phyloP scores from a whole-genome alignment of 129 eudicot species.

The Dittrichia graveolens region DNA sequence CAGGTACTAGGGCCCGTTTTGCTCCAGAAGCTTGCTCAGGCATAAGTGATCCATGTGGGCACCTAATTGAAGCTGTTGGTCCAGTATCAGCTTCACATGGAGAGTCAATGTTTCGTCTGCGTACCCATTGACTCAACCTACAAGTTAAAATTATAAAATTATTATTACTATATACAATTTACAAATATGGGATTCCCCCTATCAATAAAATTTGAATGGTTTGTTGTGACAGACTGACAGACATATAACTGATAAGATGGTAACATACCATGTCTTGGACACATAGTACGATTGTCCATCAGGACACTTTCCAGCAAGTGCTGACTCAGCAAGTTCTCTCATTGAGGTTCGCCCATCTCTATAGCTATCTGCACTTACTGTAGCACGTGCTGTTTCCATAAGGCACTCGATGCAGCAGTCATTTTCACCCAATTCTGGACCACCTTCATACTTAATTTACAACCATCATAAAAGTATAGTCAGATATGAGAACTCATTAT shows the following conservation, averaged over 20 bases:
- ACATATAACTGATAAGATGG: background rate
- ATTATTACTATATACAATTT: background rate
- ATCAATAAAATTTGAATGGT: constrained; percentile 8
- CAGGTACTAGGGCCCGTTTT: constrained; percentile 81
- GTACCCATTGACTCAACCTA: constrained; percentile 95
- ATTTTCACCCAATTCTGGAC: constrained; percentile 66
- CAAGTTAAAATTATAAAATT: constrained; percentile 6
- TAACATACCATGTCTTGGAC: constrained; percentile 78
- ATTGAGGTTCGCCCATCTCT: constrained; percentile 68
- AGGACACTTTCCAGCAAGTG: constrained; percentile 71
- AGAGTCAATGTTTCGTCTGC: constrained; percentile 73
- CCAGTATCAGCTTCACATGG: constrained; percentile 97
- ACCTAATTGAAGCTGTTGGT: constrained; percentile 91
- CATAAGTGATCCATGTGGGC: constrained; percentile 86
- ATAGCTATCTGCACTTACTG: constrained; percentile 73
- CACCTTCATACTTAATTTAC: constrained; percentile 71
- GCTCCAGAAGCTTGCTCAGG: constrained; percentile 97
- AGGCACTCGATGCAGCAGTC: constrained; percentile 79
- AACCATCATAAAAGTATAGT: constrained; percentile 29
- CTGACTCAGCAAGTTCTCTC: constrained; percentile 91
- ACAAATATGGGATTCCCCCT: background rate
- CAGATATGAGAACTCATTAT: constrained; percentile 19
- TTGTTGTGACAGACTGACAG: background rate
- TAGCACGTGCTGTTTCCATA: constrained; percentile 54
- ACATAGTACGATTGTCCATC: constrained; percentile 72